A percentile compares a stretch with the other conserved stretches of the same genome.
These are phyloP conservation scores for Annulohypoxylon bovei DNA, from an alignment of 495 filamentous ascomycete species.

Conservation along the genomic window DNA sequence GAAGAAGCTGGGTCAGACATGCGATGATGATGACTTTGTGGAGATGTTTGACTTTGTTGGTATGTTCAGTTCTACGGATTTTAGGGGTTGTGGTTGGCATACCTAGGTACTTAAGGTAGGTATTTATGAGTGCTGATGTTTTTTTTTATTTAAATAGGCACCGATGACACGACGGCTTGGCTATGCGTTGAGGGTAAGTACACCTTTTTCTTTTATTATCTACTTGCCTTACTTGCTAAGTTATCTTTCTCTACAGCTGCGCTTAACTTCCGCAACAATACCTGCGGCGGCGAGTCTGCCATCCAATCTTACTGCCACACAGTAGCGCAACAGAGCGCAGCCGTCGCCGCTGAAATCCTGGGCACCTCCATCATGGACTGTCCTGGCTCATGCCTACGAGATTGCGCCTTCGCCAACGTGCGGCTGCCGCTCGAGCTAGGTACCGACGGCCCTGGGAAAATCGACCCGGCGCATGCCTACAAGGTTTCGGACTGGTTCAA, in stretches of 20 bases:
- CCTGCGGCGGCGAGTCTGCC: conserved; percentile 76
- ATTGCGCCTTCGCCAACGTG: conserved; percentile 69
- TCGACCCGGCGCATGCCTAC: conserved; percentile 21
- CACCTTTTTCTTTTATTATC: background rate
- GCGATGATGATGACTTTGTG: background rate
- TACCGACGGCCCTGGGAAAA: conserved; percentile 38
- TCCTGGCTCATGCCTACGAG: conserved; percentile 47
- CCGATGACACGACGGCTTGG: conserved; percentile 34
- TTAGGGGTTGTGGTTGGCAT: background rate
- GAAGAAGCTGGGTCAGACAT: background rate
- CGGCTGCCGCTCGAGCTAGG: conserved; percentile 65
- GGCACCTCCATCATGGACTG: conserved; percentile 75
- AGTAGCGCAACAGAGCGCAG: conserved; percentile 66
- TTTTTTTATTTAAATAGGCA: conserved; percentile 3
- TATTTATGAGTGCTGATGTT: conserved; percentile 2
- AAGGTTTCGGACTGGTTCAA: conserved; percentile 37
- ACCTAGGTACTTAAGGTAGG: background rate
- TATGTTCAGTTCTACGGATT: conserved; percentile 7
- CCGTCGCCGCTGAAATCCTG: conserved; percentile 63
- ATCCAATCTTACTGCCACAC: conserved; percentile 67
- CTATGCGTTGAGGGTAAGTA: conserved; percentile 33
- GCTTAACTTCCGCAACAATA: conserved; percentile 67
- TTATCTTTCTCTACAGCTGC: conserved; percentile 64
- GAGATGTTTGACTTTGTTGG: conserved; percentile 42
- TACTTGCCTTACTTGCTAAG: background rate